These are phyloP conservation scores for Reticulascus tulasneorum DNA, from an alignment of 2,329 filamentous ascomycete genomes.

Conservation along the genomic window DNA sequence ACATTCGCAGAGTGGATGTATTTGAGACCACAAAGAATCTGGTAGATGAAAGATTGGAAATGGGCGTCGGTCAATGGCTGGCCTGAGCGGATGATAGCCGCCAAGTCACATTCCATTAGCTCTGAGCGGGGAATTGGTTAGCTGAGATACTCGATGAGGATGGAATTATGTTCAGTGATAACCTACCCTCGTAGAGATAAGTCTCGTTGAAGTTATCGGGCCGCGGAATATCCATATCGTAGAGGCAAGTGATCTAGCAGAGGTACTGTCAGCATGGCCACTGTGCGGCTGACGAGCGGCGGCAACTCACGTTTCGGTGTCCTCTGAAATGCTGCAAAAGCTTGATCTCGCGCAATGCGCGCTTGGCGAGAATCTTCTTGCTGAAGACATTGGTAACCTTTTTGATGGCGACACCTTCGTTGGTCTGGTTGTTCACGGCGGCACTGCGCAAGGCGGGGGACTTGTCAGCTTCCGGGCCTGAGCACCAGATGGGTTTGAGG, in stretches of 20 bases:
- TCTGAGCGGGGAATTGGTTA: conserved; percentile 50
- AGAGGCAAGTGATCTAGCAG: conserved; percentile 88
- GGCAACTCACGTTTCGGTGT: conserved; percentile 69
- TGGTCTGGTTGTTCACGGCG: conserved; percentile 84
- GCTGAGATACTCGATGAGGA: conserved; percentile 1
- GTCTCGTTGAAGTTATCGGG: conserved; percentile 99
- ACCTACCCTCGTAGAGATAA: conserved; percentile 92
- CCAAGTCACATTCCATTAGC: conserved; percentile 98
- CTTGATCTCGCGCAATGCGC: conserved; percentile 96
- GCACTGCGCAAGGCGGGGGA: conserved; percentile 54
- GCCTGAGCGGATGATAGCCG: conserved; percentile 94
- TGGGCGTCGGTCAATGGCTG: conserved; percentile 97
- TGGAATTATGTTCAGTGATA: neutral
- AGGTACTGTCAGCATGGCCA: conserved; percentile 5
- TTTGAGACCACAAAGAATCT: conserved; percentile 97
- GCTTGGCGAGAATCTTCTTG: conserved; percentile 99
- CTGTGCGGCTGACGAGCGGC: conserved; percentile 5
- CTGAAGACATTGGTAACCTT: conserved; percentile 99
- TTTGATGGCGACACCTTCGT: conserved; percentile 96
- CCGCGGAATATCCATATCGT: conserved; percentile 98
- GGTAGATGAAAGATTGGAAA: conserved; percentile 99
- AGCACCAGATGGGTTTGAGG: neutral
- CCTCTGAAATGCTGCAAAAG: conserved; percentile 95
- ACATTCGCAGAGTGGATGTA: conserved; percentile 99
- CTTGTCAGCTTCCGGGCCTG: conserved; percentile 10